Evolutionary conservation across 768 basidiomycete genomes (phyloP), one percentile per base, ranked within the genome.

Genomic region (Pleurotus pulmonarius): DNA sequence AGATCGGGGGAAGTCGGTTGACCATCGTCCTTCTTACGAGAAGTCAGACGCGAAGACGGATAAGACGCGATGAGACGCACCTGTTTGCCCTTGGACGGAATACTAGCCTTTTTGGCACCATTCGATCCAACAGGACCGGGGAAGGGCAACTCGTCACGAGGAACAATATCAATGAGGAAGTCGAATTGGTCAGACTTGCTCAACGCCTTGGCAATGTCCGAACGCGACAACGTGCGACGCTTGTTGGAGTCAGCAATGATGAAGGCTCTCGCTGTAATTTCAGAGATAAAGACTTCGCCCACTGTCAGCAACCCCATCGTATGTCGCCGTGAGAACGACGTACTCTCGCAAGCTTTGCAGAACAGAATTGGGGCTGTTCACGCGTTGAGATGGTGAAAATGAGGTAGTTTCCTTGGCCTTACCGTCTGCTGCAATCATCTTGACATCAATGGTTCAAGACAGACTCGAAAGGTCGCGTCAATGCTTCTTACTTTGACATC

Each of bases 341-440:
- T 63, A 98, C 96, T 90, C 81, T 98, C 96, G 73, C 96, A 98
- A 54, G 96, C 96, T 73, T 98, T 98, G 75, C 93, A 94, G 71
- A 98, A 96, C 39, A 98, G 75, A 57, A 98, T 90, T 5, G 96
- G 96, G 8, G 94, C 96, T 89, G 60, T 34, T 22, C 48, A 63
- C 51, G 61, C 52, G 61, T 57, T 47, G 53, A 58, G 57, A 61
- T 57, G 46, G 48, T 49, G 55, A 53, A 39, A 41, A 61, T 25
- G 56, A 58, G 57, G 55, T 54, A 16, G 15, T 45, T 4, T 11
- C 39, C 16, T 38, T 45, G 41, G 46, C 66, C 78, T 57, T 67
- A 91, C 91, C 91, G 71, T 99, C 96, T 57, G 94, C 93, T 53
- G 96, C 94, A 63, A 98, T 98, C 96, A 98, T 98, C 94, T 94